Percentiles rank a stretch among this genome's conserved stretches.
Evolutionary conservation across 2,329 filamentous ascomycete genomes (phyloP).

Genomic region (Claviceps digitariae): DNA sequence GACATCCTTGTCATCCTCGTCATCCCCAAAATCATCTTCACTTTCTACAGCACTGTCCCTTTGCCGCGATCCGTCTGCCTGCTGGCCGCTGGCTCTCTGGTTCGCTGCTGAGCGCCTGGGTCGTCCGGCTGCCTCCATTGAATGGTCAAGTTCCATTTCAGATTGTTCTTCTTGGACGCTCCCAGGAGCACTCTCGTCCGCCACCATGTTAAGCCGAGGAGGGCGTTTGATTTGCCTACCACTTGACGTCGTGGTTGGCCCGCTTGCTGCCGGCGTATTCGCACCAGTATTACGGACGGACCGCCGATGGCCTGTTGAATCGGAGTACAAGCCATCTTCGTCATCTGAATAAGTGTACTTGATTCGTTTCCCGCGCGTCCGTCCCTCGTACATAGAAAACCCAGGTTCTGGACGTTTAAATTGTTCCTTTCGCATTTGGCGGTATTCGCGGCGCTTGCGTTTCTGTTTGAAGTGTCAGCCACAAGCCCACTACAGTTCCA

Average conservation of each 20-base stretch:
- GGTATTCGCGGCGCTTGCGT: conserved; percentile 84
- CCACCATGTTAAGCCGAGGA: conserved; percentile 50
- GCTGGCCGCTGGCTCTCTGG: conserved; percentile 37
- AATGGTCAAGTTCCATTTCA: conserved; percentile 25
- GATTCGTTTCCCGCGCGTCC: conserved; percentile 88
- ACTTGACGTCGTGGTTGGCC: conserved; percentile 60
- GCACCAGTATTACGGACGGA: conserved; percentile 63
- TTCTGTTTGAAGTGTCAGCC: conserved; percentile 43
- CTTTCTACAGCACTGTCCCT: conserved; percentile 50
- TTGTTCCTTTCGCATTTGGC: conserved; percentile 69
- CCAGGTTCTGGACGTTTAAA: conserved; percentile 80
- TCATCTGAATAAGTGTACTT: conserved; percentile 95
- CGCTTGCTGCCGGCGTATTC: conserved; percentile 57
- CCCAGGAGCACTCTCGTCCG: conserved; percentile 31
- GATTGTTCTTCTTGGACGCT: conserved; percentile 33
- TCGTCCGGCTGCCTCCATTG: conserved; percentile 31
- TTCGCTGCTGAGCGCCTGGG: conserved; percentile 36
- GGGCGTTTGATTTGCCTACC: conserved; percentile 71
- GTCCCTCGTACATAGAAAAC: conserved; percentile 89
- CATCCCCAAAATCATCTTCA: conserved; percentile 63
- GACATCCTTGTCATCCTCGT: conserved; percentile 57
- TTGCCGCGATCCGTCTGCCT: conserved; percentile 18
- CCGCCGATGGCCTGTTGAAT: conserved; percentile 46
- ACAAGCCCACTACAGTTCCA: not conserved
- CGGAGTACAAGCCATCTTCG: conserved; percentile 56